These are phyloP conservation scores for Tricholoma flavovirens DNA, from an alignment of 768 basidiomycete species.

Conservation along the genomic window DNA sequence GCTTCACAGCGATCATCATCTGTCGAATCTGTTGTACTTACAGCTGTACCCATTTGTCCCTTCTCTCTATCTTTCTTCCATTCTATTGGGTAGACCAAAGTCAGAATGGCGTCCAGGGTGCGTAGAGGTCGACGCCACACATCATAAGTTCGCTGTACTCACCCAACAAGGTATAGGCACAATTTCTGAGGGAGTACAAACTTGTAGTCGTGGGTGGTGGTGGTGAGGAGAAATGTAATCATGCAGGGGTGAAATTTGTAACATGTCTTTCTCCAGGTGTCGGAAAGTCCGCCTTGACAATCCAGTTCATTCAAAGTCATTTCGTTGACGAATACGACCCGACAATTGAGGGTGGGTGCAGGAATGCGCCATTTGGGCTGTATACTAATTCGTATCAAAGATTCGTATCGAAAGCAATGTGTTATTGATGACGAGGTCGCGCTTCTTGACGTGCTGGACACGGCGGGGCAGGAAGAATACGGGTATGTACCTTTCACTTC, in stretches of 20 bases:
- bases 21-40: too few species aligned
- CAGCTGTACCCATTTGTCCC: conserved; percentile 4
- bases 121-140: conserved; percentile 7
- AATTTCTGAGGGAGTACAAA: conserved; percentile 95
- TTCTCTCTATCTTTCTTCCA: conserved; percentile 1
- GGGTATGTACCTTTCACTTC: conserved; percentile 46
- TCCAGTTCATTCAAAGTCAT: conserved; percentile 96
- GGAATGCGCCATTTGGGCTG: conserved; percentile 7
- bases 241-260: not conserved
- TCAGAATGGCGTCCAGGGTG: conserved; percentile 35
- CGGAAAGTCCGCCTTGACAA: conserved; percentile 84
- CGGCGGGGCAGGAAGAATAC: conserved; percentile 96
- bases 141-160: conserved; percentile 5
- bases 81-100: conserved; percentile 4
- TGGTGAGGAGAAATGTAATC: conserved; percentile 45
- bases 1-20: not conserved
- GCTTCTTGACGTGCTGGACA: conserved; percentile 90
- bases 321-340: conserved; percentile 94
- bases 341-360: conserved; percentile 75
- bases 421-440: conserved; percentile 95
- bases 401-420: conserved; percentile 94
- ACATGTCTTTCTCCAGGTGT: conserved; percentile 30
- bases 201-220: conserved; percentile 98
- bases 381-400: conserved; percentile 73
- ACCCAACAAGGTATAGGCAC: conserved; percentile 45